Evolutionary conservation across 805 yeast species (phyloP), one percentile per base, ranked within the genome.

Genomic region (Zygoascus biomembranicola): DNA sequence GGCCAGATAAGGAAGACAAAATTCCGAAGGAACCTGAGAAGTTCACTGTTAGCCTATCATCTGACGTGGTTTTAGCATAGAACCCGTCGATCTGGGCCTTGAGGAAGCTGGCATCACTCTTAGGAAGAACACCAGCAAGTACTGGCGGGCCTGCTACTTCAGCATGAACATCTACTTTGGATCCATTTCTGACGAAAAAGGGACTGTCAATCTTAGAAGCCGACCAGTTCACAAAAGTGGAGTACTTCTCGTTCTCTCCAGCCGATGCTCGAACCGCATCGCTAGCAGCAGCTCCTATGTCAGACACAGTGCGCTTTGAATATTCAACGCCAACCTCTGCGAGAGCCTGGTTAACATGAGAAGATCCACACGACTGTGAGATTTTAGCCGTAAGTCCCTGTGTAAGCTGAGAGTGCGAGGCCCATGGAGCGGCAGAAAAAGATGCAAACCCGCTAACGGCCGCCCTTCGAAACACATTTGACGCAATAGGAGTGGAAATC

Each of bases 231-330:
- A 78, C 71, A 26, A 74, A 63, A 2, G 83, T 52, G 8, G 81
- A 70, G 28, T 77, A 73, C 64, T 87, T 90, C 57, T 78, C 70
- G 55, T 79, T 76, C 54, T 83, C 77, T 11, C 85, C 85, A 1
- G 90, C 80, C 37, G 75, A 77, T 9, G 79, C 75, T 46, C 92
- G 81, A 26, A 81, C 71, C 31, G 77, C 71, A 61, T 81, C 85
- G 45, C 82, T 73, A 5, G 87, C 85, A 31, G 76, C 60, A 19
- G 64, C 65, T 47, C 65, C 75, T 28, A 74, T 73, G 52, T 80
- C 78, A 49, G 77, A 73, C 16, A 85, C 70, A 23, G 78, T 74
- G 61, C 94, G 76, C 60, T 78, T 79, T 1, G 75, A 68, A 26
- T 84, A 72, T 19, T 81, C 74, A 14, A 85, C 64, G n/a, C 94